Evolutionary conservation across 2,329 filamentous ascomycete genomes (phyloP).

Genomic region (Fusarium buxicola): DNA sequence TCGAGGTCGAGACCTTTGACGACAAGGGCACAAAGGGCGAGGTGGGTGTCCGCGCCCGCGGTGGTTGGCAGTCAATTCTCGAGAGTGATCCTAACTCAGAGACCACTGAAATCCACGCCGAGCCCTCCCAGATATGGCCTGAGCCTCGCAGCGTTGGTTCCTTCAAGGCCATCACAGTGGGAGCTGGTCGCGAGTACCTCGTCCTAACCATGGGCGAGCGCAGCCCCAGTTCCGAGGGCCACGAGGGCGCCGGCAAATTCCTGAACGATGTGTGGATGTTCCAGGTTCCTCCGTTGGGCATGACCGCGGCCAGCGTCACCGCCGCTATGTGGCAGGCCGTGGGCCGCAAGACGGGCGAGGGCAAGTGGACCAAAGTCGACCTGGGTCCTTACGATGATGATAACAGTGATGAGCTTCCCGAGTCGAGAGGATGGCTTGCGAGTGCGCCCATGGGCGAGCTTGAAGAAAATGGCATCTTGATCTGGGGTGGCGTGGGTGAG

Average conservation of each 20-base stretch:
- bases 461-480: conserved; percentile 68
- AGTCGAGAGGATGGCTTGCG: conserved; percentile 67
- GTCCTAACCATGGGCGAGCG: conserved; percentile 71
- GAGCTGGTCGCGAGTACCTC: conserved; percentile 71
- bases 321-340: conserved; percentile 66
- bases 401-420: conserved; percentile 61
- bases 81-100: conserved; percentile 51
- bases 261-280: conserved; percentile 73
- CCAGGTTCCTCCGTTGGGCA: conserved; percentile 66
- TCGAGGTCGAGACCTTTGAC: conserved; percentile 67
- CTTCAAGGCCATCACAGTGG: conserved; percentile 67
- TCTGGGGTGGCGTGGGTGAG: conserved; percentile 70
- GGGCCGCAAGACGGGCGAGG: conserved; percentile 66
- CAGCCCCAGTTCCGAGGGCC: conserved; percentile 60
- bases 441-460: conserved; percentile 67
- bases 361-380: conserved; percentile 66
- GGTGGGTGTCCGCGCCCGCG: conserved; percentile 61
- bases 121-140: conserved; percentile 59
- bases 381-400: conserved; percentile 64
- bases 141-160: conserved; percentile 64
- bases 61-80: conserved; percentile 66
- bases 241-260: conserved; percentile 65
- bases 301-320: conserved; percentile 66
- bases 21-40: conserved; percentile 62
- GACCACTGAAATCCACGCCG: conserved; percentile 51